Percentiles rank a stretch among this genome's conserved stretches.
These are phyloP conservation scores for Cordia subcordata DNA, from an alignment of 257 asterid species.

Conservation along the genomic window DNA sequence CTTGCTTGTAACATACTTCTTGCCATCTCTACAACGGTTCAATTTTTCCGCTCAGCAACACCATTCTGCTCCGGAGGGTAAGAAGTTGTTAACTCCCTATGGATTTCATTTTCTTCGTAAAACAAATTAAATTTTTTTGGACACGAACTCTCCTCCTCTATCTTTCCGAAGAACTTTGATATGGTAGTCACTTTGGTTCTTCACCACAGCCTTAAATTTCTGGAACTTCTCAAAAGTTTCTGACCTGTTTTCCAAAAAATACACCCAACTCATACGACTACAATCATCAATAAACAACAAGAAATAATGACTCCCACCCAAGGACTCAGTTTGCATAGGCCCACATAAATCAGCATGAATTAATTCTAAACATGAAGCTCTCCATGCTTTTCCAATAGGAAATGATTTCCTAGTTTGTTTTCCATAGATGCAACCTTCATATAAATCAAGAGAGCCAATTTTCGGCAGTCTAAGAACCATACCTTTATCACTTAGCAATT, in stretches of 20 bases:
- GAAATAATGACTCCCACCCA: not conserved
- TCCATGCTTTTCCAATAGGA: not conserved
- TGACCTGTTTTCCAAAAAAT: not conserved
- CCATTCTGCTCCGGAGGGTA: constrained; percentile 11
- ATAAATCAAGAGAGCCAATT: not conserved
- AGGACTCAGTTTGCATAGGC: not conserved
- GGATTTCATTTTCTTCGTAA: constrained; percentile 9
- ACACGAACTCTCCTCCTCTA: not conserved
- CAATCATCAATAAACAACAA: constrained; percentile 2
- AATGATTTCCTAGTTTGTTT: not conserved
- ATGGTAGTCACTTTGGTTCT: not conserved
- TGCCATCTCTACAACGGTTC: not conserved
- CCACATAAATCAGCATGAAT: not conserved
- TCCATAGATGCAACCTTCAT: not conserved
- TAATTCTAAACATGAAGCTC: not conserved
- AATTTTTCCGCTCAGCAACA: not conserved
- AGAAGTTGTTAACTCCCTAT: not conserved
- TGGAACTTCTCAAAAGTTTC: constrained; percentile 6
- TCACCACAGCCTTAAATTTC: not conserved
- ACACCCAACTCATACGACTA: constrained; percentile 14
- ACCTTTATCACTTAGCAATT: not conserved
- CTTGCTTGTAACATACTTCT: not conserved
- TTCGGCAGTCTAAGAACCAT: constrained; percentile 6
- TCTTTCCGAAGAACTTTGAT: not conserved
- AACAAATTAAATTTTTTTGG: not conserved